Evolutionary conservation across 768 basidiomycete species (phyloP).

Genomic region (Russula griseocarnosa): DNA sequence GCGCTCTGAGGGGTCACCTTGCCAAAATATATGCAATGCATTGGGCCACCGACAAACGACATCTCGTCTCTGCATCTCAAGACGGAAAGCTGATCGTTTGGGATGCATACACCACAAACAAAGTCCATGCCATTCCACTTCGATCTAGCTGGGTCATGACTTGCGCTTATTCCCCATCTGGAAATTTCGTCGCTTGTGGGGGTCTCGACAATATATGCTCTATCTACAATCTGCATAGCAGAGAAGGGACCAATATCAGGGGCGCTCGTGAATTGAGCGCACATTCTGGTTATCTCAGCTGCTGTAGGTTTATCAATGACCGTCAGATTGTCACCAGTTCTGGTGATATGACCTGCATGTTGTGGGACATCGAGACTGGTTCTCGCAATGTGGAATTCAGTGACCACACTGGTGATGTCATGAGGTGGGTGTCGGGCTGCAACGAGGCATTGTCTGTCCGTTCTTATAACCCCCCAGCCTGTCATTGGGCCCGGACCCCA

Average conservation of each 20-base stretch:
- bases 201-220: constrained; percentile 99
- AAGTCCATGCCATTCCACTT: constrained; percentile 97
- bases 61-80: constrained; percentile 98
- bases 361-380: constrained; percentile 99
- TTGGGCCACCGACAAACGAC: constrained; percentile 95
- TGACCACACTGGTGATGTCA: constrained; percentile 98
- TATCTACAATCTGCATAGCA: constrained; percentile 90
- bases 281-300: constrained; percentile 96
- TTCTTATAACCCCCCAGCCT: constrained; percentile 49
- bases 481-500: constrained; percentile 91
- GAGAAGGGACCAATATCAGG: constrained; percentile 70
- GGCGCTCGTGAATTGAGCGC: constrained; percentile 94
- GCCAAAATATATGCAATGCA: constrained; percentile 99
- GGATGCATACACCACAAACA: constrained; percentile 99
- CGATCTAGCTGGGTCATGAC: constrained; percentile 99
- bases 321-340: constrained; percentile 97
- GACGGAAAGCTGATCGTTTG: constrained; percentile 99
- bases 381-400: constrained; percentile 98
- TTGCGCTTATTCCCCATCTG: constrained; percentile 95
- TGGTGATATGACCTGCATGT: constrained; percentile 99
- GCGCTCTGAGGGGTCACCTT: constrained; percentile 93
- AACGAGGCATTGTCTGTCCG: constrained; percentile 6
- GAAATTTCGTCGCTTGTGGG: constrained; percentile 97
- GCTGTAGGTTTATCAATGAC: constrained; percentile 98
- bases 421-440: constrained; percentile 65